Conservation (phyloP, 768 basidiomycete genomes). For the Pleurotus sapidus region DNA sequence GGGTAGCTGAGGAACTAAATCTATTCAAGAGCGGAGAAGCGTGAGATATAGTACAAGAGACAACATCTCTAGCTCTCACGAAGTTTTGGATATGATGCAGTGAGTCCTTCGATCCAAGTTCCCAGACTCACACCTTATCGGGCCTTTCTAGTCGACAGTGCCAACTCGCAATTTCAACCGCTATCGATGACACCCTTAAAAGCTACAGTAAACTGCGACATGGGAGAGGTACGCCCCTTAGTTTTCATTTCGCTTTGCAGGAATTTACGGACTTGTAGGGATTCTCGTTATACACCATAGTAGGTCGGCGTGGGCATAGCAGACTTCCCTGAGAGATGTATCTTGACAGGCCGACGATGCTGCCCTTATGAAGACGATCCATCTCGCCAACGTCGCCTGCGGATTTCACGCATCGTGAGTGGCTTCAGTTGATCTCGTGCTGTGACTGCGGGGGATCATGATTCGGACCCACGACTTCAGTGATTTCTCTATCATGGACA, state of each 20-base stretch:
- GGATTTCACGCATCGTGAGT: constrained; percentile 65
- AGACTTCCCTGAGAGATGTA: background rate
- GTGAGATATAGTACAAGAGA: too few relatives aligned
- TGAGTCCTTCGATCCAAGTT: too few relatives aligned
- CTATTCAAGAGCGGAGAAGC: too few relatives aligned
- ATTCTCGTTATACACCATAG: constrained; percentile 47
- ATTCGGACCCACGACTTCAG: constrained; percentile 19
- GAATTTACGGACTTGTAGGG: constrained; percentile 29
- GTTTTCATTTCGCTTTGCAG: background rate
- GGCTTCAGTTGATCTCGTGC: background rate
- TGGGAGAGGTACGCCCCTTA: constrained; percentile 45
- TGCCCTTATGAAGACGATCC: constrained; percentile 51
- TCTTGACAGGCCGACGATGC: constrained; percentile 45
- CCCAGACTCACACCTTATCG: too few relatives aligned
- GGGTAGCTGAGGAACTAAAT: too few relatives aligned
- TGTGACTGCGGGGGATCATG: background rate
- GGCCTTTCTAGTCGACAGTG: background rate
- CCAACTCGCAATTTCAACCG: background rate
- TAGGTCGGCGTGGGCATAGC: constrained; percentile 14
- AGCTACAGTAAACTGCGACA: constrained; percentile 53
- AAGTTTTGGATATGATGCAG: too few relatives aligned
- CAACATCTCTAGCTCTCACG: too few relatives aligned
- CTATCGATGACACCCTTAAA: constrained; percentile 18
- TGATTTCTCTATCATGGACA: constrained; percentile 64
- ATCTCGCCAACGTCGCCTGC: constrained; percentile 63